Percentiles rank a stretch among this genome's conserved stretches.
phyloP scores from a whole-genome alignment of 1,284 basidiomycete species.

The Phylloporus sp. region DNA sequence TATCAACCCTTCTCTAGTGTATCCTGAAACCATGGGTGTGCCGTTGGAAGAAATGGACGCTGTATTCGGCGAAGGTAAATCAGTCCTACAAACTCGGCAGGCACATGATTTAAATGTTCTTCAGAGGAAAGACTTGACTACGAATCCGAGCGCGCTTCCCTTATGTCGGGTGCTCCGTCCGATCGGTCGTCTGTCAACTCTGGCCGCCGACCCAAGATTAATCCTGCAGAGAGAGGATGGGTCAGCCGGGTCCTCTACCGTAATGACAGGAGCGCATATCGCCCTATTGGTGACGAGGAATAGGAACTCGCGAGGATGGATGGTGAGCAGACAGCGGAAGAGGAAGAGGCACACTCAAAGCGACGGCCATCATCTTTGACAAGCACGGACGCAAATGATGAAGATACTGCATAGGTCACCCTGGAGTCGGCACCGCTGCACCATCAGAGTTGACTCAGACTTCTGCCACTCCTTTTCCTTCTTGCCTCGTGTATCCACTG shows the following conservation, averaged over 20 bases:
- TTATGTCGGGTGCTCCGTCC: slow-evolving; percentile 52
- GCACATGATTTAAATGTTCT: slow-evolving; percentile 44
- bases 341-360: slow-evolving; percentile 26
- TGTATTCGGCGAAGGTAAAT: slow-evolving; percentile 80
- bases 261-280: slow-evolving; percentile 56
- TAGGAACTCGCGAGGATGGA: slow-evolving; percentile 77
- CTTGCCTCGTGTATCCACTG: slow-evolving; percentile 21
- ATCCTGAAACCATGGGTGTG: slow-evolving; percentile 83
- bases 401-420: slow-evolving; percentile 18
- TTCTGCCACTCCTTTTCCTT: slow-evolving; percentile 6
- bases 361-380: slow-evolving; percentile 22
- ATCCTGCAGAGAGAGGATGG: slow-evolving; percentile 47
- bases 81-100: background rate
- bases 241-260: slow-evolving; percentile 61
- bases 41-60: slow-evolving; percentile 85
- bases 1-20: slow-evolving; percentile 56
- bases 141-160: slow-evolving; percentile 73
- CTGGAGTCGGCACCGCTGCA: slow-evolving; percentile 3
- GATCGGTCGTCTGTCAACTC: slow-evolving; percentile 46
- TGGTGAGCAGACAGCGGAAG: slow-evolving; percentile 34
- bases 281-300: slow-evolving; percentile 64
- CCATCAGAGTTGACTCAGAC: slow-evolving; percentile 13
- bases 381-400: slow-evolving; percentile 14
- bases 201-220: slow-evolving; percentile 36
- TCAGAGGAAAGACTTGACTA: slow-evolving; percentile 72